Conservation (phyloP, 495 filamentous ascomycete genomes). For the Geoglossum glabrum region DNA sequence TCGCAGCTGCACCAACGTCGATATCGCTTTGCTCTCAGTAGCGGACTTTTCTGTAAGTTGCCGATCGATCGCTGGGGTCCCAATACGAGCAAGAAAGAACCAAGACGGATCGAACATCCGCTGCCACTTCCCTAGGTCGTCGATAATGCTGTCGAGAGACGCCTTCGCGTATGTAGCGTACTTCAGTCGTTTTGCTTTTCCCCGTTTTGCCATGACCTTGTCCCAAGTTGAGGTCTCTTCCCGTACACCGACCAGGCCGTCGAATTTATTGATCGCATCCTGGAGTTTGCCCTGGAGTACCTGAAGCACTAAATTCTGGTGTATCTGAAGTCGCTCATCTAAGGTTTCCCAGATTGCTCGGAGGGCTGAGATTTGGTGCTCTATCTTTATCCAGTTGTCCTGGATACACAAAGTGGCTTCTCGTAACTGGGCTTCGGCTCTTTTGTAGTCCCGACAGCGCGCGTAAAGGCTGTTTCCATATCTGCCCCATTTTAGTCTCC, state of each 20-base stretch:
- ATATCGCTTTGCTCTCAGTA: not conserved
- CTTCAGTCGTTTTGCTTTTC: not conserved
- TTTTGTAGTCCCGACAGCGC: not conserved
- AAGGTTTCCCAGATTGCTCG: not conserved
- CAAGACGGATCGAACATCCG: conserved; percentile 18
- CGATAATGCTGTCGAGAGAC: conserved; percentile 16
- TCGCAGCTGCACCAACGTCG: not conserved
- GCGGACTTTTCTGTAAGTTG: conserved; percentile 4
- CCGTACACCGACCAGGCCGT: not conserved
- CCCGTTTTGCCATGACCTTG: not conserved
- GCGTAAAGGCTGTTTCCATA: not conserved
- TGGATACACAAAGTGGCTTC: not conserved
- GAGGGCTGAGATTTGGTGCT: not conserved
- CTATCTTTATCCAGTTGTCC: conserved; percentile 1
- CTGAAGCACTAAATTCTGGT: not conserved
- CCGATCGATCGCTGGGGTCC: conserved; percentile 15
- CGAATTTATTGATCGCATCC: not conserved
- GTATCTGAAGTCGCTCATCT: not conserved
- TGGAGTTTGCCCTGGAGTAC: not conserved
- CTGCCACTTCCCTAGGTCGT: conserved; percentile 24
- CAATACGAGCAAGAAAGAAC: conserved; percentile 21
- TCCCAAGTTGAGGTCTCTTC: not conserved
- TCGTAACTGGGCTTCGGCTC: not conserved
- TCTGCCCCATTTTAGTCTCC: not conserved
- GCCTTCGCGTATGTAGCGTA: not conserved